A percentile compares a stretch with the other conserved stretches of the same genome.
Evolutionary conservation across 2,329 filamentous ascomycete genomes (phyloP).

Genomic region (Colletotrichum horii): DNA sequence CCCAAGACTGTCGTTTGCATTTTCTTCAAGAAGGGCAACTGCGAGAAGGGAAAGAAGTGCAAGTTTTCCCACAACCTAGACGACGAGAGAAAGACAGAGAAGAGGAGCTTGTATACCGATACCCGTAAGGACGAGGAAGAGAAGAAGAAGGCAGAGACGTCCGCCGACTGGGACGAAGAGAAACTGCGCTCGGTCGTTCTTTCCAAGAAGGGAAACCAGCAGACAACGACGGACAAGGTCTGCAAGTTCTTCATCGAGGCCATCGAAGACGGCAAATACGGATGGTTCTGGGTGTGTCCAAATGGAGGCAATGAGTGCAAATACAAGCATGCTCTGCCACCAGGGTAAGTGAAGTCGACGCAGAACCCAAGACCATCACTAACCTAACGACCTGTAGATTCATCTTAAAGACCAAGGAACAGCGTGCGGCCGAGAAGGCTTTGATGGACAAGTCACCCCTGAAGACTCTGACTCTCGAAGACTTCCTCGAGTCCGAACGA

Average conservation of each 20-base stretch:
- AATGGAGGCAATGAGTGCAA: conserved; percentile 98
- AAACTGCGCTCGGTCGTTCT: conserved; percentile 89
- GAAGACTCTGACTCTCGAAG: conserved; percentile 92
- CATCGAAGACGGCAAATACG: conserved; percentile 98
- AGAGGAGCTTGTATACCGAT: conserved; percentile 91
- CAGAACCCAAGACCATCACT: neutral
- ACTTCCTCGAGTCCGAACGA: conserved; percentile 94
- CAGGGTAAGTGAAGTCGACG: conserved; percentile 71
- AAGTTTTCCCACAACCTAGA: conserved; percentile 95
- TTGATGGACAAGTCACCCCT: conserved; percentile 94
- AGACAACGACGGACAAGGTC: conserved; percentile 95
- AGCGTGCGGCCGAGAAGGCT: conserved; percentile 93
- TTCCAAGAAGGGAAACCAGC: conserved; percentile 97
- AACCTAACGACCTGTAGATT: conserved; percentile 62
- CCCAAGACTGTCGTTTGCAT: conserved; percentile 97
- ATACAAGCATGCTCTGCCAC: conserved; percentile 94
- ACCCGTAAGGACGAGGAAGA: conserved; percentile 75
- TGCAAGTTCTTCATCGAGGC: conserved; percentile 99
- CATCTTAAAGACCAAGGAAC: conserved; percentile 96
- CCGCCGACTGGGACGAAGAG: conserved; percentile 97
- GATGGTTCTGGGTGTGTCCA: conserved; percentile 98
- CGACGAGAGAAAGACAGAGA: conserved; percentile 89
- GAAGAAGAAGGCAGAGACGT: conserved; percentile 88
- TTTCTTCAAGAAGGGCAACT: conserved; percentile 96
- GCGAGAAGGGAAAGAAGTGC: conserved; percentile 97